Percentiles rank a stretch among this genome's conserved stretches.
Conservation (phyloP, 306 rosid species). For the Rosa persica region DNA sequence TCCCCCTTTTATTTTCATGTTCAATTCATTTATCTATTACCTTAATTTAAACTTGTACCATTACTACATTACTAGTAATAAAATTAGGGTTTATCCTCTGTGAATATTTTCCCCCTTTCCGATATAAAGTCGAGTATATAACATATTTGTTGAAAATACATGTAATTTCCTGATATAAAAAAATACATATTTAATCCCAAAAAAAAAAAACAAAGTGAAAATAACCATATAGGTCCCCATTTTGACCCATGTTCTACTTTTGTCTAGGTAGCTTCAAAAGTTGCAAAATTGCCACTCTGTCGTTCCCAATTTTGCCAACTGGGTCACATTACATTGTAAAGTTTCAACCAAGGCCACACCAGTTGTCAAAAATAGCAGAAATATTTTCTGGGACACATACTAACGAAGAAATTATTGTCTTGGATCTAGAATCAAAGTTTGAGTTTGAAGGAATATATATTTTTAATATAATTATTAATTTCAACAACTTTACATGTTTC, state of each 20-base stretch:
- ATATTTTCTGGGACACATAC: not conserved
- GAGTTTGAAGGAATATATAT: not conserved
- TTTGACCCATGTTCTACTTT: not conserved
- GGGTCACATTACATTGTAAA: not conserved
- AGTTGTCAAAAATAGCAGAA: not conserved
- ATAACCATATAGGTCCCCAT: not conserved
- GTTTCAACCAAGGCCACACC: not conserved
- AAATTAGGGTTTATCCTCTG: not conserved
- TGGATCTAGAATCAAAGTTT: not conserved
- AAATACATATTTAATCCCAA: no score
- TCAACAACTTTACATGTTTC: no score
- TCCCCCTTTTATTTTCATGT: not conserved
- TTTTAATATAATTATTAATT: no score
- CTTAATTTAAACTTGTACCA: not conserved
- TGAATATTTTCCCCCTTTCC: no score
- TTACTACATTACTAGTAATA: no score
- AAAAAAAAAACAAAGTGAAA: not conserved
- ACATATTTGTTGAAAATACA: no score
- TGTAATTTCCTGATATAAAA: no score
- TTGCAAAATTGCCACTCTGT: no score
- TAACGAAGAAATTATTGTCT: not conserved
- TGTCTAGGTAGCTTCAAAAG: no score
- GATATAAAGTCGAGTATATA: no score
- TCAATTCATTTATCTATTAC: not conserved
- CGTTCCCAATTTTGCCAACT: no score